Percentiles rank a stretch among this genome's conserved stretches.
Conservation (phyloP, 2,329 filamentous ascomycete species). For the Aspergillus tubingensis region DNA sequence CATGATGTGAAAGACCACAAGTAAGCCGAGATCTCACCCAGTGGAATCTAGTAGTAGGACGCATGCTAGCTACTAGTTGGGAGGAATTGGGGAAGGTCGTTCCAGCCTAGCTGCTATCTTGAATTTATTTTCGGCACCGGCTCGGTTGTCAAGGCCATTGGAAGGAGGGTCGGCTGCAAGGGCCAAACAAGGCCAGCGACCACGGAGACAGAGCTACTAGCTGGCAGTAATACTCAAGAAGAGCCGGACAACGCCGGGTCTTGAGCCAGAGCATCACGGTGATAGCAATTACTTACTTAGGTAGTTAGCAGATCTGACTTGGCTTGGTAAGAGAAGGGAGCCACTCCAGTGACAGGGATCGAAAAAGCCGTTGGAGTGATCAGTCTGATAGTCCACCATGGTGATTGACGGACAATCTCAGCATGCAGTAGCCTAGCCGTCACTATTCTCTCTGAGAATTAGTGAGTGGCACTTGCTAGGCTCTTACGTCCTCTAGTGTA, state of each 20-base stretch:
- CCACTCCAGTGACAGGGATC: neutral
- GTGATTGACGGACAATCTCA: conserved; percentile 3
- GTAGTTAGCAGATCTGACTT: too few species aligned
- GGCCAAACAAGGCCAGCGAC: neutral
- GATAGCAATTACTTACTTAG: neutral
- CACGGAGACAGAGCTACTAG: neutral
- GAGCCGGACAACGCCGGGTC: neutral
- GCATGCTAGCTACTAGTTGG: neutral
- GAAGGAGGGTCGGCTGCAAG: neutral
- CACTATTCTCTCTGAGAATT: conserved; percentile 9
- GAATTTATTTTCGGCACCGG: neutral
- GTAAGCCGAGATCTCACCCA: neutral
- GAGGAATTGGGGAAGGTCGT: neutral
- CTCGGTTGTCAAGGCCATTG: neutral
- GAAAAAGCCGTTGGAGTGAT: conserved; percentile 12
- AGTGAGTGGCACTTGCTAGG: conserved; percentile 7
- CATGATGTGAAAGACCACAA: neutral
- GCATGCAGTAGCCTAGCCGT: conserved; percentile 13
- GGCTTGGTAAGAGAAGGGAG: neutral
- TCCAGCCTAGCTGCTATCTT: neutral
- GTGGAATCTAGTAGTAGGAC: too few species aligned
- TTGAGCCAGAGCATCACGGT: neutral
- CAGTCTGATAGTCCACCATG: conserved; percentile 3
- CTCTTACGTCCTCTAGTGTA: neutral
- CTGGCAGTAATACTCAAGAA: too few species aligned